Evolutionary conservation across 495 filamentous ascomycete species (phyloP), one percentile per base, ranked within the genome.

Genomic region (Penicillium roqueforti): DNA sequence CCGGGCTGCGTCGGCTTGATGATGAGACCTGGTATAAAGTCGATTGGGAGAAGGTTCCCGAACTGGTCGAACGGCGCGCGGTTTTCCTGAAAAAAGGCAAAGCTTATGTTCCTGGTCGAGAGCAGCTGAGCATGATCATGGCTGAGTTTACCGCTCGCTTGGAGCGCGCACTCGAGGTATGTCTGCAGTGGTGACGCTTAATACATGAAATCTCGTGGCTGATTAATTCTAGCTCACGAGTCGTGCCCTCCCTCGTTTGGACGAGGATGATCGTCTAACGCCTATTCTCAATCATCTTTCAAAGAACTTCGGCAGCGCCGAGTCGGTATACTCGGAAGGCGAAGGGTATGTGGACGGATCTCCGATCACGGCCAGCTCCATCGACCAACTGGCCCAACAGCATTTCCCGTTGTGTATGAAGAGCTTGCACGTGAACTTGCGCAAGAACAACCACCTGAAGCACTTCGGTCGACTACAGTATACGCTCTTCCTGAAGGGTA

Each of bases 321-420:
- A 96, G 58, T 83, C 88, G 4, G 80, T 83, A 32, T 93, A 90
- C 73, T 76, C 81, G 22, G 79, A 80, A 52, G 66, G 76, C 28
- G 81, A 83, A 53, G 76, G 80, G 11, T 67, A 75, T 53, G 74
- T 81, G 5, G 70, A 80, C 14, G 87, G 88, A n/a, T 79, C 83
- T n/a, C 75, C 84, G 28, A 87, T 95, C 59, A 86, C 83, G 11
- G 90, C 91, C 7, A 78, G 81, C 34, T 87, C 84, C 55, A 83
- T 98, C 54, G 92, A 97, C 66, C 71, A 76, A n/a, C 78, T 99
- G 16, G 84, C 87, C 6, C 73, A 86, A 47, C 86, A 95, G 47
- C 86, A 95, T 65, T 97, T 97, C 80, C 95, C 95, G 0, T 77
- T 92, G 19, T 99, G 95, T 70, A 97, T 97, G 95, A 82, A 83